These are phyloP conservation scores for Funneliformis geosporum DNA, from an alignment of 192 early-diverging fungal genomes.

Conservation along the genomic window DNA sequence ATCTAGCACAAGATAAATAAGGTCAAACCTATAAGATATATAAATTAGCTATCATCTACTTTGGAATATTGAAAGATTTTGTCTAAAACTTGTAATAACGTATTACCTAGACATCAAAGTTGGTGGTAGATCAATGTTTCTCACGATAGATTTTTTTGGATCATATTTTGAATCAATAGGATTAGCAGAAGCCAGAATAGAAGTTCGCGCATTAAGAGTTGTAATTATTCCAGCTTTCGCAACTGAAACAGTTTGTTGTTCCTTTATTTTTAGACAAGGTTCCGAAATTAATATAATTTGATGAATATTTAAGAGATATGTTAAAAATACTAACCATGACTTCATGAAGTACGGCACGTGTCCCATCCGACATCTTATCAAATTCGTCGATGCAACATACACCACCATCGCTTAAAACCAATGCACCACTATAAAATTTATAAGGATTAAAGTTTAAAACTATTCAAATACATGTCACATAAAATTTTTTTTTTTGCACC, in stretches of 20 bases:
- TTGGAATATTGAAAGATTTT: background rate
- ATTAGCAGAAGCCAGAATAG: constrained; percentile 92
- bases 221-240: constrained; percentile 99
- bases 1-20: constrained; percentile 91
- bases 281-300: background rate
- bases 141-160: constrained; percentile 73
- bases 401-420: constrained; percentile 94
- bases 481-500: constrained; percentile 41
- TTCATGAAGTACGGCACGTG: constrained; percentile 94
- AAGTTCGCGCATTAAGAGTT: constrained; percentile 94
- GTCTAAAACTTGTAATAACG: too few relatives aligned
- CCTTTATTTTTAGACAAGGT: constrained; percentile 47
- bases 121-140: constrained; percentile 90
- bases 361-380: constrained; percentile 97
- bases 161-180: constrained; percentile 92
- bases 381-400: constrained; percentile 99
- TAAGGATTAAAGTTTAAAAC: background rate
- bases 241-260: constrained; percentile 97
- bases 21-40: constrained; percentile 72
- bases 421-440: constrained; percentile 68
- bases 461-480: background rate
- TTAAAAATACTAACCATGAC: constrained; percentile 71
- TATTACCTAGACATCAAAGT: constrained; percentile 85
- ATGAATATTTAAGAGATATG: background rate
- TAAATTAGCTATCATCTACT: background rate